Evolutionary conservation across 495 filamentous ascomycete genomes (phyloP), one percentile per base, ranked within the genome.

Genomic region (Jackrogersella multiformis): DNA sequence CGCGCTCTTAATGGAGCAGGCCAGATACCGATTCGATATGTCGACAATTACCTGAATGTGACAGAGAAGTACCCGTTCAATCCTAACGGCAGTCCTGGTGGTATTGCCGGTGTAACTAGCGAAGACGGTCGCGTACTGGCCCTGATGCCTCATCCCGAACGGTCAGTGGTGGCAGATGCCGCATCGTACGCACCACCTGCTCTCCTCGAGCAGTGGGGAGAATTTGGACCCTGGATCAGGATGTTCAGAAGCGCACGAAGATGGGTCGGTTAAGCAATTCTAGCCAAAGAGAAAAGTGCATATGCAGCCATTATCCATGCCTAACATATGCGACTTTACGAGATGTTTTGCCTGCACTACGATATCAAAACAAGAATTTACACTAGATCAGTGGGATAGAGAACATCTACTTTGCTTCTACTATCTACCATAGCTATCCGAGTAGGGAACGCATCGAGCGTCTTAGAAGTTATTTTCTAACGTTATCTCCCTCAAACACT

Each of bases 91-190:
- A 94, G 90, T 74, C 91, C 92, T 9, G 85, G 86, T 38, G 95
- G 93, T 73, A 90, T 98, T 69, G 91, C 95, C 1, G 94, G 89
- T 69, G 87, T 98, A 1, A 84, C 88, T 44, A 94, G 85, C 69
- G 81, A 78, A 52, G 89, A 97, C 74, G 95, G 95, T 1, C 86
- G 95, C 63, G 92, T 97, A 0, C 71, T 98, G 70, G 94, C 92
- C 8, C 87, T 97, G 81, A 98, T 98, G 94, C 95, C 95, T 69
- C 94, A 97, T 79, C 93, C 94, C 7, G 94, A 98, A 80, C 85
- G 94, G 5, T 96, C 93, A n/a, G 85, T 97, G 30, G 77, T 97
- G 80, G 88, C 84, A 62, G 91, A 93, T 65, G 89, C 93, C 66
- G 90, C 84, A 30, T 94, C 91, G 74, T 97, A 88, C 70, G 74